phyloP scores from a whole-genome alignment of 768 basidiomycete genomes.

The Pisolithus tinctorius region DNA sequence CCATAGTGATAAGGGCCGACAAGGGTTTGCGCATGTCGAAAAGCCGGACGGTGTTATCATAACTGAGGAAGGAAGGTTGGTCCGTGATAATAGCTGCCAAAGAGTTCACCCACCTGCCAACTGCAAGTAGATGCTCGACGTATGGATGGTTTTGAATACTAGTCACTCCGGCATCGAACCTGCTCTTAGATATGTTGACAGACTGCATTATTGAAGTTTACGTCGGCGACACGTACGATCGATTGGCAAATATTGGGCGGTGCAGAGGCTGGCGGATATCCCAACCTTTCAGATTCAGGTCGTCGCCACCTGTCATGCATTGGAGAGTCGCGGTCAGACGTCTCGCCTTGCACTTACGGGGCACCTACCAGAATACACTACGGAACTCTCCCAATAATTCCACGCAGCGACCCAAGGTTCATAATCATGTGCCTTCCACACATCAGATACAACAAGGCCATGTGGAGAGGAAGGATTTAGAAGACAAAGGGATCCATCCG shows the following conservation, averaged over 20 bases:
- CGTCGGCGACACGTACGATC: constrained; percentile 40
- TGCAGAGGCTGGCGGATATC: constrained; percentile 64
- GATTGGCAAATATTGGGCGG: constrained; percentile 64
- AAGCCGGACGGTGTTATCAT: constrained; percentile 71
- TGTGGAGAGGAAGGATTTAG: constrained; percentile 42
- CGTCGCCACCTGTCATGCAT: constrained; percentile 75
- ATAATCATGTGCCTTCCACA: constrained; percentile 86
- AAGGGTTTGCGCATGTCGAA: constrained; percentile 75
- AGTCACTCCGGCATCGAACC: constrained; percentile 91
- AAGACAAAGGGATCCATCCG: constrained; percentile 68
- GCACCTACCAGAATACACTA: constrained; percentile 75
- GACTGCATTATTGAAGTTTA: not conserved
- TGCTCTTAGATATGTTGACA: constrained; percentile 22
- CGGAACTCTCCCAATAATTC: constrained; percentile 76
- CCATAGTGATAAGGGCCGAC: constrained; percentile 47
- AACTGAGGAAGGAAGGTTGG: constrained; percentile 45
- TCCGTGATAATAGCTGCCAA: not conserved
- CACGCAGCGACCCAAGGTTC: constrained; percentile 94
- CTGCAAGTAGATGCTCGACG: constrained; percentile 75
- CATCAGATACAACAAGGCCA: constrained; percentile 39
- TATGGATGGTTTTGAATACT: constrained; percentile 81
- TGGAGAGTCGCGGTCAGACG: not conserved
- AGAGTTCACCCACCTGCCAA: constrained; percentile 64
- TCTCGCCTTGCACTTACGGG: not conserved
- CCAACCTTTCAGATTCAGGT: constrained; percentile 86